These are phyloP conservation scores for Vanrija sp. DNA, from an alignment of 1,284 basidiomycete species.

Conservation along the genomic window DNA sequence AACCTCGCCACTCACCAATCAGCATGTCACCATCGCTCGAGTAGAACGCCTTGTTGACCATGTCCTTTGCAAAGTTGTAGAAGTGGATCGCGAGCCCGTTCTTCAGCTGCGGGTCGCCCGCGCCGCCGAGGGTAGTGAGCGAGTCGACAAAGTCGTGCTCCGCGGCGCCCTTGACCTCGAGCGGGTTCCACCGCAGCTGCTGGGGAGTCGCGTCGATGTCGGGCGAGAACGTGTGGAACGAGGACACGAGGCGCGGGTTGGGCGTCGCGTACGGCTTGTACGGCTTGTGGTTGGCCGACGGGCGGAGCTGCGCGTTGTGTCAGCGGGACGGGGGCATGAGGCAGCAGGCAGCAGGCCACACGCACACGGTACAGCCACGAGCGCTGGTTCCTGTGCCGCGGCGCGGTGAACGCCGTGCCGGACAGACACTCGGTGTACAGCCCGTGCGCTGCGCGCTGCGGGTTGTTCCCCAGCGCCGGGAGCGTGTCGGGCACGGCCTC, in stretches of 20 bases:
- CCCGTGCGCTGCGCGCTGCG: conserved; percentile 61
- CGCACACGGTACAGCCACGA: conserved; percentile 41
- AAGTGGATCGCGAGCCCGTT: conserved; percentile 64
- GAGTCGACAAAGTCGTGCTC: conserved; percentile 60
- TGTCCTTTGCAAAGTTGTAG: conserved; percentile 60
- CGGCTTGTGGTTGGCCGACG: conserved; percentile 60
- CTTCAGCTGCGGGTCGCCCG: conserved; percentile 60
- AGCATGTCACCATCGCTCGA: conserved; percentile 66
- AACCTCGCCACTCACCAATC: conserved; percentile 47
- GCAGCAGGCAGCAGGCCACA: not conserved
- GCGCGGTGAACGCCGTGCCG: conserved; percentile 60
- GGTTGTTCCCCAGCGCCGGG: conserved; percentile 58
- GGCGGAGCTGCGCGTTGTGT: conserved; percentile 51
- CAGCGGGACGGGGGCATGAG: not conserved
- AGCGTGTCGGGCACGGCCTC: conserved; percentile 40
- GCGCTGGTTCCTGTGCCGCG: conserved; percentile 54
- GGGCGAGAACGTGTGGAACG: conserved; percentile 6
- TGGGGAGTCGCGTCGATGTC: conserved; percentile 52
- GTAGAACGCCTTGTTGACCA: conserved; percentile 63
- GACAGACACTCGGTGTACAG: conserved; percentile 60
- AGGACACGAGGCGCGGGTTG: conserved; percentile 6
- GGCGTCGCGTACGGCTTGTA: conserved; percentile 7
- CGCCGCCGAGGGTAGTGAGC: conserved; percentile 62
- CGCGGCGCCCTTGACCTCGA: conserved; percentile 42
- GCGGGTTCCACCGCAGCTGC: conserved; percentile 64